Conservation (phyloP, 1,284 basidiomycete genomes). For the Fomitiporia mediterranea region DNA sequence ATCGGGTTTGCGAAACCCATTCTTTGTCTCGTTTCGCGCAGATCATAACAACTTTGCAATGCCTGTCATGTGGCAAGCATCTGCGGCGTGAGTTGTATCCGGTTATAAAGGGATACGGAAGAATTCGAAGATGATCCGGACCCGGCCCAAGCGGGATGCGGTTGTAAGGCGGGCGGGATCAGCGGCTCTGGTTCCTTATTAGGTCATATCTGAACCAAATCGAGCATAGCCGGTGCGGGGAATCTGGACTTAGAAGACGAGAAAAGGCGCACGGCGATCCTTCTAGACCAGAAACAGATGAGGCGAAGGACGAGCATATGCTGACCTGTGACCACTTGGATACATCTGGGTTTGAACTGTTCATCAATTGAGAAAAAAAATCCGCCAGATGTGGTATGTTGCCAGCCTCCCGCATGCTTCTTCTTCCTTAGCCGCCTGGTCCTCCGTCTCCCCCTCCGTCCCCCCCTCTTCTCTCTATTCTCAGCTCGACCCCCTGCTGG, state of each 20-base stretch:
- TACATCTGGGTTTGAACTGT: not conserved
- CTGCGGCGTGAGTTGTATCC: not conserved
- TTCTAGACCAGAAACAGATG: not conserved
- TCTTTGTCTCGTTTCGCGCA: too few relatives aligned
- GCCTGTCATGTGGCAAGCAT: too few relatives aligned
- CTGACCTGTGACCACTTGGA: not conserved
- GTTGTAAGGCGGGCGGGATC: not conserved
- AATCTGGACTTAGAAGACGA: not conserved
- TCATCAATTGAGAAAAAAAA: not conserved
- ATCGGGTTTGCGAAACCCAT: not conserved
- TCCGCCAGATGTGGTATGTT: not conserved
- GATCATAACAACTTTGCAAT: too few relatives aligned
- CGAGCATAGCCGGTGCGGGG: not conserved
- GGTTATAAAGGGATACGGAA: not conserved
- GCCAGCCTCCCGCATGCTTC: not conserved
- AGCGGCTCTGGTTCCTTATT: not conserved
- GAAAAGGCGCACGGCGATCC: not conserved
- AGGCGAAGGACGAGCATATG: not conserved
- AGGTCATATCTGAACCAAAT: not conserved
- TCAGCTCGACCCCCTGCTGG: slow-evolving; percentile 23
- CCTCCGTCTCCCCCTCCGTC: not conserved
- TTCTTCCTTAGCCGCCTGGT: too few relatives aligned
- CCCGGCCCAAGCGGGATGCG: not conserved
- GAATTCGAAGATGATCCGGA: not conserved
- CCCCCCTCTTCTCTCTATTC: slow-evolving; percentile 5